Base-by-base conservation (phyloP, 176 grass and related monocot genomes). In the Raddia guianensis region DNA sequence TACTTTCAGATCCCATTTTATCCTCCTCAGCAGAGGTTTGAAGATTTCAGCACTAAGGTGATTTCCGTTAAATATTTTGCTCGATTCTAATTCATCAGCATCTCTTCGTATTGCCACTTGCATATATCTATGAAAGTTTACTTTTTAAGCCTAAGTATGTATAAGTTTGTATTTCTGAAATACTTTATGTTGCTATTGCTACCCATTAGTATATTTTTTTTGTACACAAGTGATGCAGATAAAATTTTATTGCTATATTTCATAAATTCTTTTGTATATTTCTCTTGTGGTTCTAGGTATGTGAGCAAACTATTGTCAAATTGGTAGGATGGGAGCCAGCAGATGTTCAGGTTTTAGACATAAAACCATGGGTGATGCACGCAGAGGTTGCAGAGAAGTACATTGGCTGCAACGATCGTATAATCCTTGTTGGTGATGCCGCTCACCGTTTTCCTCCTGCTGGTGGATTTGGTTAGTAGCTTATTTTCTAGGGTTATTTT, bases 301-400 rank as follows among this genome's bases (percentile, higher is more conserved):
- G 95, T 15, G 82, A 93, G 84, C 82, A 94, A 87, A 95, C 93
- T 87, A 93, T 98, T 84, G 70, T 92, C 55, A 98, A 98, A 67
- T 87, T 98, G 75, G 86, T 93, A 73, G 95, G 92, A 65, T 87
- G 92, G 95, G 75, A 82, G 57, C 92, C 74, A 45, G 49, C 69
- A 70, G 95, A 98, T 81, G 45, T 95, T 60, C 88, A 88, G 60
- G 68, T 98, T 78, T 75, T 95, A 61, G 95, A 98, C 78, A 91
- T 95, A 86, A 98, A 98, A 78, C 88, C 90, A 79, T 98, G 95
- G 95, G 79, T 80, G 12, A 95, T 98, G 95, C 90, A 98, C 93
- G 92, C 95, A 83, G 95, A 98, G 90, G 92, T 95, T 84, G 92
- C 92, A 75, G 86, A 95, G 71, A 92, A 92, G 75, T 98, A 93